Conservation (phyloP, 2,329 filamentous ascomycete species). For the Fusarium begoniae region DNA sequence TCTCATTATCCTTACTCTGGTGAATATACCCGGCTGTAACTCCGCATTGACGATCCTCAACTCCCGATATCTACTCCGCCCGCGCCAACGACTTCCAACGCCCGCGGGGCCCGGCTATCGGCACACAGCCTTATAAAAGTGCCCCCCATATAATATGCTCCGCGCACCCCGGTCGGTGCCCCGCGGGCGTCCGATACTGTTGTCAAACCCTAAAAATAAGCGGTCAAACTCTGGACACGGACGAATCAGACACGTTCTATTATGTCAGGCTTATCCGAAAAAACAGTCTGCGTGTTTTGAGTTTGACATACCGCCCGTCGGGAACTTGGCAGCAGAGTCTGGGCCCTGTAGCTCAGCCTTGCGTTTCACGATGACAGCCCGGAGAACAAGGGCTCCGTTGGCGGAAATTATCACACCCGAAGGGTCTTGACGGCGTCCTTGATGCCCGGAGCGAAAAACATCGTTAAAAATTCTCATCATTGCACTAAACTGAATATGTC, state of each 20-base stretch:
- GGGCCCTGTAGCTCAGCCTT: neutral
- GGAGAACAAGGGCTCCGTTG: neutral
- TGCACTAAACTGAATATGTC: neutral
- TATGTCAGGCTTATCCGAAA: neutral
- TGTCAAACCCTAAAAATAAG: neutral
- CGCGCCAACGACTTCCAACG: neutral
- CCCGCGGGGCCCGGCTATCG: neutral
- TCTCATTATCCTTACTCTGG: neutral
- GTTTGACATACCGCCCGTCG: neutral
- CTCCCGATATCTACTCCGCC: neutral
- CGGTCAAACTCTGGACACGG: neutral
- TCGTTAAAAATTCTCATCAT: neutral
- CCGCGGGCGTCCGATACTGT: conserved; percentile 2
- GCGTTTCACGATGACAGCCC: neutral
- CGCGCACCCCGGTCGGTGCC: neutral
- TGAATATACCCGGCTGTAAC: neutral
- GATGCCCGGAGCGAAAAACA: neutral
- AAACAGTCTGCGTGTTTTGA: neutral
- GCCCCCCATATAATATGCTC: neutral
- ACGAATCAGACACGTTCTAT: neutral
- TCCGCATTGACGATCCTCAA: neutral
- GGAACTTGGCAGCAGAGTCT: neutral
- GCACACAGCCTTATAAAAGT: neutral
- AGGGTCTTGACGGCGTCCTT: neutral
- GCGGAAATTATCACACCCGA: neutral